A percentile compares a stretch with the other conserved stretches of the same genome.
These are phyloP conservation scores for Rosa persica DNA, from an alignment of 306 rosid genomes.

Conservation along the genomic window DNA sequence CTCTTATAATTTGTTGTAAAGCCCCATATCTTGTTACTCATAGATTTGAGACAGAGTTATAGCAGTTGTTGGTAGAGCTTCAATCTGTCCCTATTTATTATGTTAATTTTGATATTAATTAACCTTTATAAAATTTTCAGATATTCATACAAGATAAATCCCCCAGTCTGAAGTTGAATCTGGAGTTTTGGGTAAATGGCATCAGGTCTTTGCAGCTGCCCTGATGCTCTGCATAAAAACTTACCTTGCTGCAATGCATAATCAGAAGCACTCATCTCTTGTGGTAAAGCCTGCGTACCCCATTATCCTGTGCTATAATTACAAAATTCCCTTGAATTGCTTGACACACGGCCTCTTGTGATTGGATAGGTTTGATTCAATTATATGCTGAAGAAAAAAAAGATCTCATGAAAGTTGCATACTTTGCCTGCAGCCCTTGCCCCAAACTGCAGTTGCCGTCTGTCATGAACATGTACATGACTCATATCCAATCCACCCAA, in stretches of 20 bases:
- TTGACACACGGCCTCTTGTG: constrained; percentile 23
- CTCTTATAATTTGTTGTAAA: constrained; percentile 25
- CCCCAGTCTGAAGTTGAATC: constrained; percentile 5
- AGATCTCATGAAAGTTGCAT: constrained; percentile 15
- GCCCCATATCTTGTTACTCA: constrained; percentile 36
- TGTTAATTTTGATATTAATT: background rate
- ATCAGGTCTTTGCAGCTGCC: constrained; percentile 10
- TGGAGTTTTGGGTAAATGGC: constrained; percentile 11
- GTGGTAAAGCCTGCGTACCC: constrained; percentile 9
- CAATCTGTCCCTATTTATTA: background rate
- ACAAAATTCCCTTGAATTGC: constrained; percentile 13
- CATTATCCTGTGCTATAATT: constrained; percentile 27
- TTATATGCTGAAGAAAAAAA: constrained; percentile 7
- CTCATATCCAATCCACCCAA: constrained; percentile 6
- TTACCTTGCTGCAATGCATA: constrained; percentile 5
- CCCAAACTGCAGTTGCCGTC: constrained; percentile 28
- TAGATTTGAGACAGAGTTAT: constrained; percentile 10
- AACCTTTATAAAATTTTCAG: background rate
- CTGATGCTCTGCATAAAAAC: background rate
- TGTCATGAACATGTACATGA: constrained; percentile 6
- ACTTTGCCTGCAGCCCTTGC: constrained; percentile 17
- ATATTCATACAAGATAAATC: background rate
- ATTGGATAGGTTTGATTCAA: background rate
- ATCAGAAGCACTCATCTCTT: constrained; percentile 12
- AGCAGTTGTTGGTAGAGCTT: constrained; percentile 15